A percentile compares a stretch with the other conserved stretches of the same genome.
Evolutionary conservation across 768 basidiomycete genomes (phyloP).

Genomic region (Russula griseocarnosa): DNA sequence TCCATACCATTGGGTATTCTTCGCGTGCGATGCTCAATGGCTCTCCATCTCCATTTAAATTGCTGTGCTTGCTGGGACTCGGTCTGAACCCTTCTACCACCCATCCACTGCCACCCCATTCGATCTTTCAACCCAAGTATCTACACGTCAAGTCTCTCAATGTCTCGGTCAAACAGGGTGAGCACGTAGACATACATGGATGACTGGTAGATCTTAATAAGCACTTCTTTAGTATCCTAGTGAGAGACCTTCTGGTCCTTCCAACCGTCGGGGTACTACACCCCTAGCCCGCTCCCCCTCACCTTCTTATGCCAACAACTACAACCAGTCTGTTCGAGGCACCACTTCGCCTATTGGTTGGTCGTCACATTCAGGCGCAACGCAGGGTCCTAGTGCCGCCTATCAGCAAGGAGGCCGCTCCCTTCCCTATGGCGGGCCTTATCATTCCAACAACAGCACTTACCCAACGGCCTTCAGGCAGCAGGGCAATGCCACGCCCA

Average conservation of each 20-base stretch:
- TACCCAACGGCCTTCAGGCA: background rate
- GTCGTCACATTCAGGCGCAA: background rate
- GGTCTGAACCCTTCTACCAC: too few relatives aligned
- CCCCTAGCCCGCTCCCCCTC: background rate
- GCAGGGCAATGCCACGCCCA: background rate
- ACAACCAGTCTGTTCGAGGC: background rate
- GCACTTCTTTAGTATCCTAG: background rate
- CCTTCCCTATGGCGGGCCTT: background rate
- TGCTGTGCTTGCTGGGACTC: too few relatives aligned
- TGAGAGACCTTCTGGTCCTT: background rate
- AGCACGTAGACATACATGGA: background rate
- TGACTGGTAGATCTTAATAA: background rate
- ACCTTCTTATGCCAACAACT: background rate
- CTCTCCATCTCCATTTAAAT: too few relatives aligned
- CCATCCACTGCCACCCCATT: too few relatives aligned
- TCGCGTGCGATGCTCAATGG: too few relatives aligned
- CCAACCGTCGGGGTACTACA: background rate
- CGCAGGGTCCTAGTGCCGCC: background rate
- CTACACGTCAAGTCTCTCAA: background rate
- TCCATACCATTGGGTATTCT: too few relatives aligned
- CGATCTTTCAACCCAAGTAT: too few relatives aligned
- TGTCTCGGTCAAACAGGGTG: background rate
- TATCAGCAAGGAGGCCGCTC: background rate
- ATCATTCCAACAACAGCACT: background rate
- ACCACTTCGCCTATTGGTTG: background rate